These are phyloP conservation scores for Wickerhamomyces kurtzmanii DNA, from an alignment of 805 yeast genomes.

Conservation along the genomic window DNA sequence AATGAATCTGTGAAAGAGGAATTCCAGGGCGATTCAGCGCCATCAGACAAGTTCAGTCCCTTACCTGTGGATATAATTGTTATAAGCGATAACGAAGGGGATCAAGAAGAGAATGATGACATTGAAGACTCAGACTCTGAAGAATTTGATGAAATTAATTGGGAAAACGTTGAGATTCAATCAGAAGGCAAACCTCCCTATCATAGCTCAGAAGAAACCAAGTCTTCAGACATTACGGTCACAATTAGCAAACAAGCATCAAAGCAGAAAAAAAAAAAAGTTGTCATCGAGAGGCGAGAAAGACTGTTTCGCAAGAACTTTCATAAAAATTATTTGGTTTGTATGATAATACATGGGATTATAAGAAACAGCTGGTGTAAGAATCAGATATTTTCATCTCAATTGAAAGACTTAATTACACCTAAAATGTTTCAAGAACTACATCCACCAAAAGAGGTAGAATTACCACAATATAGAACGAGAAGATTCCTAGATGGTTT, in stretches of 20 bases:
- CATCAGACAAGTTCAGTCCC: background rate
- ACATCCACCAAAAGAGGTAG: conserved; percentile 30
- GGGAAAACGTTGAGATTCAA: no score
- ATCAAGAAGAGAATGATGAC: conserved; percentile 13
- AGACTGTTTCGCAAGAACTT: conserved; percentile 36
- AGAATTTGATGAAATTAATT: conserved; percentile 24
- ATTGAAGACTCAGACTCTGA: conserved; percentile 27
- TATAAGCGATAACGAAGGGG: conserved; percentile 7
- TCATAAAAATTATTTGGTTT: conserved; percentile 50
- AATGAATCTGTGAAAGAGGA: background rate
- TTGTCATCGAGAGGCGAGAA: conserved; percentile 44
- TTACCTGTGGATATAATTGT: conserved; percentile 5
- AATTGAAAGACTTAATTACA: conserved; percentile 39
- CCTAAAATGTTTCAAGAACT: conserved; percentile 33
- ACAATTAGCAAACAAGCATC: conserved; percentile 7
- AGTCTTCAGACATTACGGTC: no score
- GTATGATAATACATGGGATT: conserved; percentile 58
- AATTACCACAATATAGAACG: conserved; percentile 33
- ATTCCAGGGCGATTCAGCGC: background rate
- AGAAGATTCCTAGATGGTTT: conserved; percentile 70
- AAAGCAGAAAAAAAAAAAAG: conserved; percentile 14
- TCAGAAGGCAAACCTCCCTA: no score
- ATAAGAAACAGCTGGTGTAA: conserved; percentile 71
- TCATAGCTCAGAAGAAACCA: no score
- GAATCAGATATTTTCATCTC: conserved; percentile 27